A percentile compares a stretch with the other conserved stretches of the same genome.
These are phyloP conservation scores for Fragaria ananassa DNA, from an alignment of 306 rosid genomes.

Conservation along the genomic window DNA sequence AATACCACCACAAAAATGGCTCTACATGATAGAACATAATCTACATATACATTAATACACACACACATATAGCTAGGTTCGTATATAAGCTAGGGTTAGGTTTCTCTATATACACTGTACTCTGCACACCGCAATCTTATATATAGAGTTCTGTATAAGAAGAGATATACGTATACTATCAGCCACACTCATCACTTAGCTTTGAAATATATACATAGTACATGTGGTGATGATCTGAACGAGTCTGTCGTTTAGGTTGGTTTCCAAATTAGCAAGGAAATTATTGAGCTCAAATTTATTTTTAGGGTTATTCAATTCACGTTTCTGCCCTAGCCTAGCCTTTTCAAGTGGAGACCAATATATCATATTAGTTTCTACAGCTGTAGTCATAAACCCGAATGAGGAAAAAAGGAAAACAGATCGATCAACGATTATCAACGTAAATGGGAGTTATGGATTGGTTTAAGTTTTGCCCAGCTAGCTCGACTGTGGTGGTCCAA, in stretches of 20 bases:
- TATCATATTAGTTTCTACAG: background rate
- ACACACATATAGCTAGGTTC: too few species aligned
- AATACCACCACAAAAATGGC: background rate
- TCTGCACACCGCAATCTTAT: background rate
- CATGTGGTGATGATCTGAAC: background rate
- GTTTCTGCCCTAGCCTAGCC: background rate
- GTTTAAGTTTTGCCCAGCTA: background rate
- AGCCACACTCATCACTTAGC: background rate
- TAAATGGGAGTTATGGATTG: background rate
- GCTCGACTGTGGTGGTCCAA: background rate
- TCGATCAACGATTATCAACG: background rate
- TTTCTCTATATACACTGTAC: background rate
- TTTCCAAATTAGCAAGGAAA: background rate
- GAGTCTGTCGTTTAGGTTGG: background rate
- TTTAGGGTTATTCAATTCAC: background rate
- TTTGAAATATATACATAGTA: background rate
- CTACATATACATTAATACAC: background rate
- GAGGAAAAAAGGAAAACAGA: background rate
- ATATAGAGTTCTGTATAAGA: background rate
- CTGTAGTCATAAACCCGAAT: background rate
- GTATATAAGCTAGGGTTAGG: background rate
- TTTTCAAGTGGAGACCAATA: background rate
- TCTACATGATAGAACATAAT: background rate
- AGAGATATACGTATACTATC: background rate
- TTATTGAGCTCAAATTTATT: background rate